Conservation (phyloP, 2,329 filamentous ascomycete genomes). For the Thelonectria olida region DNA sequence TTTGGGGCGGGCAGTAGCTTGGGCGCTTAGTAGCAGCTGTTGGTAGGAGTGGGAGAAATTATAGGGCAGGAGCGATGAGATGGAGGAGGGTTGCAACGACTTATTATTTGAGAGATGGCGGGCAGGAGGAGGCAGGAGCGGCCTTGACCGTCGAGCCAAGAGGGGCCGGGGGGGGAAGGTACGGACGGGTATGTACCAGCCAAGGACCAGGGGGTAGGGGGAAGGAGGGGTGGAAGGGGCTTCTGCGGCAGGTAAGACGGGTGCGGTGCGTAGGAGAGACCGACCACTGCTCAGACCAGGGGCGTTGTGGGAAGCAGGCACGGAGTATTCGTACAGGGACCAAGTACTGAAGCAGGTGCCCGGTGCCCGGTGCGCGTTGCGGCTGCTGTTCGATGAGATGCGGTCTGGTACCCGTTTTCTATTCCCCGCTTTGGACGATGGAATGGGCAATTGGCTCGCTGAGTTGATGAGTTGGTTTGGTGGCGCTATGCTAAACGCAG, state of each 20-base stretch:
- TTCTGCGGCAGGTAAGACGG: conserved; percentile 1
- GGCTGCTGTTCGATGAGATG: conserved; percentile 8
- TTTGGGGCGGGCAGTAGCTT: conserved; percentile 22
- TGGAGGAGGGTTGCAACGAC: conserved; percentile 31
- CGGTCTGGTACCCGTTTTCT: conserved; percentile 20
- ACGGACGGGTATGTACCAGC: conserved; percentile 5
- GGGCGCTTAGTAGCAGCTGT: conserved; percentile 36
- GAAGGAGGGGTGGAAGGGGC: not conserved
- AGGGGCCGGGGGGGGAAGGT: not conserved
- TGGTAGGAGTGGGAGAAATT: conserved; percentile 11
- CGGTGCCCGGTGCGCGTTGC: conserved; percentile 15
- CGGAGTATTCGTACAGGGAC: no score
- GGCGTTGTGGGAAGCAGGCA: no score
- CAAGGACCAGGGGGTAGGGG: conserved; percentile 7
- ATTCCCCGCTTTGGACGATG: conserved; percentile 30
- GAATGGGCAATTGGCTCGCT: conserved; percentile 33
- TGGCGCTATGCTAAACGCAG: conserved; percentile 30
- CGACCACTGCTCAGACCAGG: no score
- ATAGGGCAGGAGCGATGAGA: conserved; percentile 28
- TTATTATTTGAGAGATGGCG: conserved; percentile 39
- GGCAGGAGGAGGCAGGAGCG: conserved; percentile 27
- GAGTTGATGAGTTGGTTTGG: conserved; percentile 33
- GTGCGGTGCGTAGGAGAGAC: no score
- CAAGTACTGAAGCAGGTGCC: not conserved
- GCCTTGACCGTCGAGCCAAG: conserved; percentile 25